These are phyloP conservation scores for Cicer judaicum DNA, from an alignment of 306 rosid genomes.

Conservation along the genomic window DNA sequence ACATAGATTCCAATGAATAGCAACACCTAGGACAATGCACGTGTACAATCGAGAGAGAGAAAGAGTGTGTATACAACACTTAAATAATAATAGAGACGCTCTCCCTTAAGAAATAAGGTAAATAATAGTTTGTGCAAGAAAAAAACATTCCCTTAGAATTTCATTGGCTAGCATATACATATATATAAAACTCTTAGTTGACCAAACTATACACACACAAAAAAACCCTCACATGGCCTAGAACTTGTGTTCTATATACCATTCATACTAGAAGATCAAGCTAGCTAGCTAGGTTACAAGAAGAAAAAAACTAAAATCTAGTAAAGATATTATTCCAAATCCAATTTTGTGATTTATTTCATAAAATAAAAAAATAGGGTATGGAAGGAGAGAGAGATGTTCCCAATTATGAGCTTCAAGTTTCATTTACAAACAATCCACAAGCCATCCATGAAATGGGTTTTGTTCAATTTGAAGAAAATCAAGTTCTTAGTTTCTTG, in stretches of 20 bases:
- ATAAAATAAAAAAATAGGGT: neutral
- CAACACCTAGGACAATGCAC: slow-evolving; percentile 53
- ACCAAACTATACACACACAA: slow-evolving; percentile 52
- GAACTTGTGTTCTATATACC: slow-evolving; percentile 5
- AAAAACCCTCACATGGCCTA: slow-evolving; percentile 24
- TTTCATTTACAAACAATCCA: slow-evolving; percentile 66
- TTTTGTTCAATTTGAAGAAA: slow-evolving; percentile 79
- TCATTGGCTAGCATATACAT: slow-evolving; percentile 23
- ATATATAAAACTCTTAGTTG: slow-evolving; percentile 43
- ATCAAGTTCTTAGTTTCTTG: slow-evolving; percentile 82
- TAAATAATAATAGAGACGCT: slow-evolving; percentile 39
- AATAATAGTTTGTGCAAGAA: slow-evolving; percentile 42
- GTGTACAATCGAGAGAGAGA: slow-evolving; percentile 55
- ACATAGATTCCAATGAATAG: slow-evolving; percentile 40
- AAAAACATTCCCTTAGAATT: slow-evolving; percentile 59
- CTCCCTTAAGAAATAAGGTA: slow-evolving; percentile 51
- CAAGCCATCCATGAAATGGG: slow-evolving; percentile 71
- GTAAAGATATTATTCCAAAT: slow-evolving; percentile 22
- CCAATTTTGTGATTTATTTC: slow-evolving; percentile 8
- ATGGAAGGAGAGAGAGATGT: slow-evolving; percentile 77
- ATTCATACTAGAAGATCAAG: neutral
- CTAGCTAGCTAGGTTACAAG: slow-evolving; percentile 15
- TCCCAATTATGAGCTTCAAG: slow-evolving; percentile 66
- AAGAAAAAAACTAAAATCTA: slow-evolving; percentile 3
- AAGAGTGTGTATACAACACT: slow-evolving; percentile 40